Evolutionary conservation across 768 basidiomycete genomes (phyloP).

Genomic region (Leucosporidium yakuticum): DNA sequence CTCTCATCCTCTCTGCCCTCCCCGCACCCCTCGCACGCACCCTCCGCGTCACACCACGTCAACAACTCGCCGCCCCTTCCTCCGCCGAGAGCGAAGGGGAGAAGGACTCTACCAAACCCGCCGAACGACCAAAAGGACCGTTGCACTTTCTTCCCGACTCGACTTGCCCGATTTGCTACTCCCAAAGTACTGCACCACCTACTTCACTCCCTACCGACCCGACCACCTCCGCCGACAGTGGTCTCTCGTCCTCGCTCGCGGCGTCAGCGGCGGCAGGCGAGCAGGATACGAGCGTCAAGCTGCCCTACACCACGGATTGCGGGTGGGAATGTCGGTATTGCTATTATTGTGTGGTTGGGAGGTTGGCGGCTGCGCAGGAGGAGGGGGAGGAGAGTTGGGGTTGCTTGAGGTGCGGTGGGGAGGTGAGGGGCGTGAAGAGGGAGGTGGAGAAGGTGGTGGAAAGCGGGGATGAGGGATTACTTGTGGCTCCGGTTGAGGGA

Average conservation of each 20-base stretch:
- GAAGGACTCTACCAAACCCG: background rate
- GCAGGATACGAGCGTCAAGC: slow-evolving; percentile 58
- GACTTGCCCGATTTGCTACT: slow-evolving; percentile 80
- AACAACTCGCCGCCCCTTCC: slow-evolving; percentile 24
- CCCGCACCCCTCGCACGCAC: slow-evolving; percentile 24
- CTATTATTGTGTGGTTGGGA: slow-evolving; percentile 84
- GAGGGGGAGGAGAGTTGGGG: slow-evolving; percentile 33
- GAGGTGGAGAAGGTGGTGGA: slow-evolving; percentile 3
- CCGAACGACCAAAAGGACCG: slow-evolving; percentile 49
- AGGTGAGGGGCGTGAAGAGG: slow-evolving; percentile 15
- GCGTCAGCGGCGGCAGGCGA: slow-evolving; percentile 39
- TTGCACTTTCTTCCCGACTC: slow-evolving; percentile 63
- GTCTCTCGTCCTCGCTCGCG: slow-evolving; percentile 24
- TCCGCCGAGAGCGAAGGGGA: slow-evolving; percentile 15
- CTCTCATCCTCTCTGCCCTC: slow-evolving; percentile 40
- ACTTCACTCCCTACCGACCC: slow-evolving; percentile 30
- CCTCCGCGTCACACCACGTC: slow-evolving; percentile 25
- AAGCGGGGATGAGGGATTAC: background rate
- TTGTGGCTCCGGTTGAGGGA: background rate
- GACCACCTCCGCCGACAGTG: slow-evolving; percentile 38
- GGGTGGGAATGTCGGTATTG: slow-evolving; percentile 84
- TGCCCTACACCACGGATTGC: slow-evolving; percentile 62
- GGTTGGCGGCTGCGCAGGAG: slow-evolving; percentile 54
- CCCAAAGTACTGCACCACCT: slow-evolving; percentile 24
- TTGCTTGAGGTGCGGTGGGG: slow-evolving; percentile 33